Evolutionary conservation across 257 asterid genomes (phyloP).

Genomic region (Solanum sitiens): DNA sequence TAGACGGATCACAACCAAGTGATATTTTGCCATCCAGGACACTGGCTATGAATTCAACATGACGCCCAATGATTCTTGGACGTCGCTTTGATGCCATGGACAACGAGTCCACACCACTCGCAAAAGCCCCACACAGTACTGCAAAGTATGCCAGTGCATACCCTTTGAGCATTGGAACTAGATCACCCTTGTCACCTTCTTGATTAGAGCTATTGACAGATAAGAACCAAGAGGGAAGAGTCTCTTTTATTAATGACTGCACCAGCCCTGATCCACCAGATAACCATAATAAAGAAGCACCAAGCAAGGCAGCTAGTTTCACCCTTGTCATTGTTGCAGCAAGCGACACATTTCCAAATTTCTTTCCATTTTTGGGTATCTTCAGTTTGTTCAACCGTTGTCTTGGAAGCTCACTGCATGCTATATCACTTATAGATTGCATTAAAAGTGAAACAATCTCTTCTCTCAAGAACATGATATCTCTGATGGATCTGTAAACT

Average conservation of each 20-base stretch:
- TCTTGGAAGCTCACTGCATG: slow-evolving; percentile 17
- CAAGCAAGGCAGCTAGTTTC: slow-evolving; percentile 78
- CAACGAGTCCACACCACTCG: slow-evolving; percentile 69
- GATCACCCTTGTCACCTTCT: slow-evolving; percentile 20
- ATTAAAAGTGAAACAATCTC: slow-evolving; percentile 64
- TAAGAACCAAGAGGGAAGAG: slow-evolving; percentile 91
- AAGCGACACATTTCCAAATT: slow-evolving; percentile 46
- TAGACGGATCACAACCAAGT: slow-evolving; percentile 72
- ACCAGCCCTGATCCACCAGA: slow-evolving; percentile 80
- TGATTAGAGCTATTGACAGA: slow-evolving; percentile 40
- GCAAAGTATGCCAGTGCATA: slow-evolving; percentile 77
- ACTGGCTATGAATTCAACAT: slow-evolving; percentile 70
- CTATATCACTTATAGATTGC: slow-evolving; percentile 67
- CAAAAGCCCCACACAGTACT: slow-evolving; percentile 55
- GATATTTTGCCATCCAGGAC: slow-evolving; percentile 68
- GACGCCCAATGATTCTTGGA: slow-evolving; percentile 52
- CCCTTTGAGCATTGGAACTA: slow-evolving; percentile 59
- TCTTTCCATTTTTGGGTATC: slow-evolving; percentile 30
- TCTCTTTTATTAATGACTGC: slow-evolving; percentile 72
- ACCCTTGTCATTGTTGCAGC: slow-evolving; percentile 62
- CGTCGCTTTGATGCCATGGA: slow-evolving; percentile 59
- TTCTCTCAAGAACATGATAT: slow-evolving; percentile 79
- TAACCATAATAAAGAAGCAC: slow-evolving; percentile 68
- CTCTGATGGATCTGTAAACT: slow-evolving; percentile 68
- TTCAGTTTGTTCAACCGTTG: slow-evolving; percentile 20